Evolutionary conservation across 306 rosid species (phyloP), one percentile per base, ranked within the genome.

Genomic region (Vachellia pachyceras): DNA sequence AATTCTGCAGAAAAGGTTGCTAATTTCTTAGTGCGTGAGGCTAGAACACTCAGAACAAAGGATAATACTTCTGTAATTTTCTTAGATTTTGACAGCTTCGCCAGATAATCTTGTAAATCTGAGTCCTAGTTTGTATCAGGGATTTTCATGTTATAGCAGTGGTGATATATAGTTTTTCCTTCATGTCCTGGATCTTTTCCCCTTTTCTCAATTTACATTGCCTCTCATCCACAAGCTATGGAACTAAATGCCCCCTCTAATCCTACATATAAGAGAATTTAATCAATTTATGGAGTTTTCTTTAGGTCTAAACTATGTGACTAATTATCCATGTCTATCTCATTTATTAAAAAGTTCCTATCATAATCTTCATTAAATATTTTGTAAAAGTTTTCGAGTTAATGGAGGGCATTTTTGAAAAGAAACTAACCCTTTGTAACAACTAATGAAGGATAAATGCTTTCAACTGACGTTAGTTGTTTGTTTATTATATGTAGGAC

Each of bases 41-140:
- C 99, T 87, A 93, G 88, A 88, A 85, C 97, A 73, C 87, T 84
- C 91, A 89, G 93, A 89, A 96, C 99, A 83, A 96, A 92, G 93
- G 99, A 96, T 86, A 96, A 96, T 71, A 96, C 99, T 47, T 88
- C 97, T 80, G 86, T 96, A 85, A 82, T 96, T 88, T 93, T 87
- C 90, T 86, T 96, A 90, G 99, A 96, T 85, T 96, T 96, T 85
- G 97, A 92, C 73, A 75, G 78, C 79, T 82, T 78, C 10, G 61
- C 80, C 83, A 87, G 87, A 75, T 79, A 75, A 83, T 77, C 92
- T 14, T 96, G 98, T 96, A 93, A 89, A 96, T 92, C 82, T 84
- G 91, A 87, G 82, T 84, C 92, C 77, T 92, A 84, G 94, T 77
- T 79, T 78, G 83, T 85, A 72, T 80, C 80, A 79, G 82, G 80